Evolutionary conservation across 202 grass and related monocot species (phyloP).

Genomic region (Zizania palustris): DNA sequence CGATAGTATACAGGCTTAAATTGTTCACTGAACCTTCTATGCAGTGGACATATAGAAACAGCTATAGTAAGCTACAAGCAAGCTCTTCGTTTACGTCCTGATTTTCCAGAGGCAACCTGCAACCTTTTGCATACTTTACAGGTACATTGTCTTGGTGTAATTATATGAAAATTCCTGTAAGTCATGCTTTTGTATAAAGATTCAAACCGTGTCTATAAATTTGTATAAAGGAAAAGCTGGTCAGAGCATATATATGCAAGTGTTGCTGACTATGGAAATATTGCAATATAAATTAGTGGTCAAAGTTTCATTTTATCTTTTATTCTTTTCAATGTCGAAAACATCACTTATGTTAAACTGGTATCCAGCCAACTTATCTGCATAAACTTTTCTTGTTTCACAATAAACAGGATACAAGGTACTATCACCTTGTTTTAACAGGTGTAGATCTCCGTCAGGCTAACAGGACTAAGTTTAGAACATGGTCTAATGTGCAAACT

Average conservation of each 20-base stretch:
- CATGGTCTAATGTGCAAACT: conserved; percentile 1
- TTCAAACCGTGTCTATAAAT: conserved; percentile 2
- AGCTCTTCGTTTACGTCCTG: conserved; percentile 66
- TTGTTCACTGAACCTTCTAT: conserved; percentile 24
- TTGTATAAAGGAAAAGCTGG: not conserved
- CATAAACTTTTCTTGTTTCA: not conserved
- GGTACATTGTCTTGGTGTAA: conserved; percentile 35
- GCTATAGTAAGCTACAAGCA: conserved; percentile 88
- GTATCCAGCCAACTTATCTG: too few species aligned
- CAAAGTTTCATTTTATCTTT: not conserved
- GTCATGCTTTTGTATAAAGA: too few species aligned
- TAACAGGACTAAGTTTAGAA: not conserved
- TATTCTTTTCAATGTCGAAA: not conserved
- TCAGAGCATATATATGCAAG: conserved; percentile 1
- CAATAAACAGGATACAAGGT: not conserved
- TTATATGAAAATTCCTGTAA: not conserved
- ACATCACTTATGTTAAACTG: not conserved
- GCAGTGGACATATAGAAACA: conserved; percentile 71
- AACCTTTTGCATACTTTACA: conserved; percentile 91
- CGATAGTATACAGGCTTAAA: not conserved
- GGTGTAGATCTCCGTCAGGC: not conserved
- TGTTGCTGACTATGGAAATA: not conserved
- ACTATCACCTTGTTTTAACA: not conserved
- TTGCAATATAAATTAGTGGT: not conserved
- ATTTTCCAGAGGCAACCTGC: conserved; percentile 91